Base-by-base conservation (phyloP, 202 grass and related monocot species). In the Carex sylvatica region DNA sequence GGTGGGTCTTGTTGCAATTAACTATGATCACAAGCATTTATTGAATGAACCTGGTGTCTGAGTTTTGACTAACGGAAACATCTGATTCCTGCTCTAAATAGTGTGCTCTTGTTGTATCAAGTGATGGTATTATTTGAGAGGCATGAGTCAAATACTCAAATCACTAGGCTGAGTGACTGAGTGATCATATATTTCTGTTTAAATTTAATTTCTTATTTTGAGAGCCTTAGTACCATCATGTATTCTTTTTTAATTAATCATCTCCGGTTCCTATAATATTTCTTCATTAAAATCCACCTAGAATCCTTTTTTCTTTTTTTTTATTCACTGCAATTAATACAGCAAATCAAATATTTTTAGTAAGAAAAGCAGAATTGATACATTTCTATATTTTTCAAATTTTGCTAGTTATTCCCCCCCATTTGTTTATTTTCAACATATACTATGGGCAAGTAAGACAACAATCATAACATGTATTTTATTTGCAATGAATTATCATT, bases 141-240 rank as follows among this genome's bases (percentile, higher is more conserved):
- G 53, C 70, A 73, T 53, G 36, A 2, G 58, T 80, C 56, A 80
- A 61, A 64, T 46, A 80, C 36, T 64, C 35, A 62, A 58, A 61
- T 61, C 54, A 62, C 38, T 46, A 44, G 35, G 35, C 33, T 61
- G 4, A 38, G 18, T 62, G 4, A 0, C 30, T 31, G 3, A 78
- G 3, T 78, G 52, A 3, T 47, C 3, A n/a, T n/a, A n/a, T 10
- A 59, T 46, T 5, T 13, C 36, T 77, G 52, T 20, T 58, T 46
- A 22, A 46, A 18, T 11, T 70, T 42, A 47, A 11, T n/a, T 19
- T 19, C 26, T 77, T 15, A 28, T 20, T 77, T 56, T 59, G 52
- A 20, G 52, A 77, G 26, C 73, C 28, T 74, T 36, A 38, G 52
- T 77, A 12, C 16, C 14, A 54, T 38, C 73, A 31, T 56, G 9